Evolutionary conservation across 345 rosid genomes (phyloP), one percentile per base, ranked within the genome.

Genomic region (Salix suchowensis): DNA sequence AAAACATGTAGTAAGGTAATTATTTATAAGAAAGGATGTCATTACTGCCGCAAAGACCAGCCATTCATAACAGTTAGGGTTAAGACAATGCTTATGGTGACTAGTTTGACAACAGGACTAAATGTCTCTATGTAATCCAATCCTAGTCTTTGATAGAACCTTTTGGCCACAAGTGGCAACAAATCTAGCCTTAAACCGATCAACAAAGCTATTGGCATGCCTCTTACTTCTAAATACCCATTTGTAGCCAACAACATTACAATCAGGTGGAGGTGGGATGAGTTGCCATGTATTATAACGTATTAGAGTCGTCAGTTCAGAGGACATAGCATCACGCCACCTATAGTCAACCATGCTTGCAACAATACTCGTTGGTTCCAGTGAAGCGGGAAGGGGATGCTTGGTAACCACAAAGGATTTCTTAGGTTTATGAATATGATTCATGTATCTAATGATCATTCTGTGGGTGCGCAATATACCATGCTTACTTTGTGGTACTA

Each of bases 301-400:
- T 0, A 34, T 4, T 34, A 34, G 6, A 0, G n/a, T 0, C 19
- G 3, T 52, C 7, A 19, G 19, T 52, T 54, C 11, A 4, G 12
- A 54, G 24, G 24, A 54, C 11, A 54, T 54, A 10, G 0, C 11
- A 2, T 6, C 4, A 5, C 12, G 0, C 4, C 60, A 54, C 0
- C 3, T 2, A 0, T 1, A 54, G 21, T 54, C 0, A 7, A 0
- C 0, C 1, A 21, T 7, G 19, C 24, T 1, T 0, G 7, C 1
- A 7, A 1, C 7, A 1, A 52, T 9, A 52, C 58, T 52, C 0
- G 2, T 18, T 3, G 58, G 23, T 54, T 21, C 11, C 24, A 48
- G 7, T 0, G 1, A 21, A 6, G 24, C 1, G 19, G 1, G 23
- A 19, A 52, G 1, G 2, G 11, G 60, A 6, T 52, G 23, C 7